Evolutionary conservation across 208 protist genomes (phyloP).

Genomic region (Trichomonas vaginalis): DNA sequence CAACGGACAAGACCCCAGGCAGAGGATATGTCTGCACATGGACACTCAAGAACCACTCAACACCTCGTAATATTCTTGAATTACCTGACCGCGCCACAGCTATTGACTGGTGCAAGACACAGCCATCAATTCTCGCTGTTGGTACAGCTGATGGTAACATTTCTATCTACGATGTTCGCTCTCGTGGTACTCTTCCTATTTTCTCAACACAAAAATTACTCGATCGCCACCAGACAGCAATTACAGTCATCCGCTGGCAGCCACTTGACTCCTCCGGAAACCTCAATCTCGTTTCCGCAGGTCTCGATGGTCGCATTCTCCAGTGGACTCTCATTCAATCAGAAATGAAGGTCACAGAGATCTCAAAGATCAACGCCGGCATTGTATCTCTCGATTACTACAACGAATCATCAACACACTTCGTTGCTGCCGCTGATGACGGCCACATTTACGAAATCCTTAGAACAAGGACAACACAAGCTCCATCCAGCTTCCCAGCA

Average conservation of each 20-base stretch:
- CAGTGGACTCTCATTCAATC: neutral
- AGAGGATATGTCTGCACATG: neutral
- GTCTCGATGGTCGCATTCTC: neutral
- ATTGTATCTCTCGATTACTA: constrained; percentile 1
- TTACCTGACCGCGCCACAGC: neutral
- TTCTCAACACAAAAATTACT: neutral
- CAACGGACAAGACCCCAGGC: neutral
- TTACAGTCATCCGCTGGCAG: neutral
- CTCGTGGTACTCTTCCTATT: neutral
- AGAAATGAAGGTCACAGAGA: constrained; percentile 3
- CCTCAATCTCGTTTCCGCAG: neutral
- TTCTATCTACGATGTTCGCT: neutral
- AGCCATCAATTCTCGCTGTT: neutral
- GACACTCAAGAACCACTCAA: constrained; percentile 16
- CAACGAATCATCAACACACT: neutral
- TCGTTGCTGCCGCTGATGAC: neutral
- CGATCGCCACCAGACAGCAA: neutral
- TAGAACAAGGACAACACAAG: neutral
- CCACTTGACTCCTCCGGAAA: neutral
- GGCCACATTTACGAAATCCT: neutral
- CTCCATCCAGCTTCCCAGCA: neutral
- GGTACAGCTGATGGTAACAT: neutral
- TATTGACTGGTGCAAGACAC: neutral
- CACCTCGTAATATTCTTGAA: neutral
- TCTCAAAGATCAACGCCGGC: neutral